These are phyloP conservation scores for Rhodotorula diobovata DNA, from an alignment of 768 basidiomycete species.

Conservation along the genomic window DNA sequence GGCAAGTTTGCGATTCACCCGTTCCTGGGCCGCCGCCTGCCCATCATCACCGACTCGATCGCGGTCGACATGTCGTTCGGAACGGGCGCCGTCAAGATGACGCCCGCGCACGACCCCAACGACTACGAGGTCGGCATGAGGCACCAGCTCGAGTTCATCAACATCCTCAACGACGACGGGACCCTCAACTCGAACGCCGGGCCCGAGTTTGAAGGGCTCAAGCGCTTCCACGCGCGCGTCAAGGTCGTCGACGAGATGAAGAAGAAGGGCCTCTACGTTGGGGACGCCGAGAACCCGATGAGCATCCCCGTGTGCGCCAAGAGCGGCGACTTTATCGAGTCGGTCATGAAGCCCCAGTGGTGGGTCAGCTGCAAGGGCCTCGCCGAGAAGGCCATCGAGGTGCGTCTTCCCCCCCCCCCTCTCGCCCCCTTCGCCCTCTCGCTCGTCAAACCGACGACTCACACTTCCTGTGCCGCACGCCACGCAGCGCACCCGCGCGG, in stretches of 20 bases:
- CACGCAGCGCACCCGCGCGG: constrained; percentile 80
- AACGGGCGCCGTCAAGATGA: constrained; percentile 98
- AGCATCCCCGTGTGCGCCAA: constrained; percentile 91
- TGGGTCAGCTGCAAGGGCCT: constrained; percentile 92
- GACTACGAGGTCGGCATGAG: constrained; percentile 91
- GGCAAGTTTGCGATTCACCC: constrained; percentile 77
- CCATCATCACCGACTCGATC: constrained; percentile 79
- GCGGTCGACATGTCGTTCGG: constrained; percentile 90
- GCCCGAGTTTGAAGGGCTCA: constrained; percentile 70
- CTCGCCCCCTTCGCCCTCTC: neutral
- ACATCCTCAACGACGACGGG: constrained; percentile 91
- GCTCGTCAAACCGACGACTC: neutral
- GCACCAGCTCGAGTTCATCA: constrained; percentile 86
- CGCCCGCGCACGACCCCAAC: constrained; percentile 93
- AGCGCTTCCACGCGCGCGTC: constrained; percentile 86
- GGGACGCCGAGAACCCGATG: constrained; percentile 96
- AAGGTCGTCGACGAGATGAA: constrained; percentile 77
- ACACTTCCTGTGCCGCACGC: too few relatives aligned
- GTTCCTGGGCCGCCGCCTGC: constrained; percentile 77
- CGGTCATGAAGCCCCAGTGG: constrained; percentile 95
- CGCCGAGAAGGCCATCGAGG: constrained; percentile 83
- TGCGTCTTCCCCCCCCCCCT: constrained; percentile 43
- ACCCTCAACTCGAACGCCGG: constrained; percentile 90
- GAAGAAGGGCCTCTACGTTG: constrained; percentile 76
- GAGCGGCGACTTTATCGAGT: constrained; percentile 94